Evolutionary conservation across 108 stramenopile genomes (phyloP), one percentile per base, ranked within the genome.

Genomic region (Nitzschia inconspicua): DNA sequence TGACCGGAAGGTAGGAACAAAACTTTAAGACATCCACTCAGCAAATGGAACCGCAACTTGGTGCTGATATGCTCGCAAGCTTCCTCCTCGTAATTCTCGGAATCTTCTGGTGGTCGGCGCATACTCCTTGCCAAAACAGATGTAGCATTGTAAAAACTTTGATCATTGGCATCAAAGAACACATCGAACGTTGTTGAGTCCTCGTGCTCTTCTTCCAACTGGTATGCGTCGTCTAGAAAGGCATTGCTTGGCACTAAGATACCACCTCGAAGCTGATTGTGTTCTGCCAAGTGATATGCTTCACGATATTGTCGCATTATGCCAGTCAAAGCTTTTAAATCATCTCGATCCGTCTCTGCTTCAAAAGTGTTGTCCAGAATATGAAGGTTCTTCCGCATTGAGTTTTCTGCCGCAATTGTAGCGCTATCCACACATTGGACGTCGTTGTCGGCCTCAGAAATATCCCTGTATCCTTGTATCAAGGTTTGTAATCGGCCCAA

Each of bases 151-250:
- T 75, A 77, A 30, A 86, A 74, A 34, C 83, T 82, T 54, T 77
- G 66, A 34, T 91, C 89, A 47, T 88, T 91, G 18, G 86, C 84
- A 68, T 91, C 89, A 43, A 91, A 91, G 50, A 91, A 91, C 7
- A 82, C 71, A 68, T 91, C 89, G 49, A 88, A 91, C 10, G 89
- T 76, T 20, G 70, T 44, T 7, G 52, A 67, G 0, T 70, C 79
- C 11, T 53, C 68, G 9, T 41, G 65, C 14, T 65, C 60, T 43
- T 63, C 51, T 25, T 7, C 8, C 6, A 51, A 40, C 0, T 18
- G 51, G 46, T 59, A 40, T 14, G 26, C 56, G 10, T 77, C 66
- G 52, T 81, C 77, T 22, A 57, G 27, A n/a, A 76, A 68, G 20
- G 78, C 75, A 63, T 70, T 64, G 16, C 65, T 70, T 5, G 84